Evolutionary conservation across 176 grass and related monocot genomes (phyloP), one percentile per base, ranked within the genome.

Genomic region (Metroxylon sagu): DNA sequence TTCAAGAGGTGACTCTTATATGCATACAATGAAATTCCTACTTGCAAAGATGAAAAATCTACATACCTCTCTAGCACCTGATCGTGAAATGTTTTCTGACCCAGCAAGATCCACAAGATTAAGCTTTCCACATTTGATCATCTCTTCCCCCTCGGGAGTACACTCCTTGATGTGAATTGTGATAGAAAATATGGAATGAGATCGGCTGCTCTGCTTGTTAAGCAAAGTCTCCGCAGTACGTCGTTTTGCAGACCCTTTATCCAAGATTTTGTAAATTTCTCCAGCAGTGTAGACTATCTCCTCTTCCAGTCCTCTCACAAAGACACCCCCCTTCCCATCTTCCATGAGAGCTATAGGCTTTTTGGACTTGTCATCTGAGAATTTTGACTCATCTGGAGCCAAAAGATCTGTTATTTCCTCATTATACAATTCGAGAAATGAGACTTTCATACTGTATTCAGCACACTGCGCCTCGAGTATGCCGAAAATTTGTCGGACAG

Each of bases 101-200:
- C 94, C 94, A 54, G 94, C 94, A 56, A 98, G 81, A 86, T 98
- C 94, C 0, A 98, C 94, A 74, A 98, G 87, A 89, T 98, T 98
- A 83, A 98, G 87, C 79, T 98, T 98, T 71, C 94, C 94, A 53
- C 89, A 91, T 75, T 98, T 98, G 71, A 98, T 98, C 94, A 98
- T 93, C 71, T 98, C 94, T 71, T 98, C 94, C 4, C 94, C 79
- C 60, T 98, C 94, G 78, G 81, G 82, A 60, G 94, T 98, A 53
- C 81, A 57, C 78, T 98, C 94, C 76, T 98, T 98, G 50, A 93
- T 98, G 77, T 98, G 94, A 78, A 98, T 98, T 72, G 94, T 98
- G 76, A 98, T 89, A 56, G 87, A 92, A 67, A 98, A 98, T 73
- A 98, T 98, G 18, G 93, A 98, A 60, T 97, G 93, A 58, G 87